Conservation (phyloP, 768 basidiomycete species). For the Rhodotorula toruloides region DNA sequence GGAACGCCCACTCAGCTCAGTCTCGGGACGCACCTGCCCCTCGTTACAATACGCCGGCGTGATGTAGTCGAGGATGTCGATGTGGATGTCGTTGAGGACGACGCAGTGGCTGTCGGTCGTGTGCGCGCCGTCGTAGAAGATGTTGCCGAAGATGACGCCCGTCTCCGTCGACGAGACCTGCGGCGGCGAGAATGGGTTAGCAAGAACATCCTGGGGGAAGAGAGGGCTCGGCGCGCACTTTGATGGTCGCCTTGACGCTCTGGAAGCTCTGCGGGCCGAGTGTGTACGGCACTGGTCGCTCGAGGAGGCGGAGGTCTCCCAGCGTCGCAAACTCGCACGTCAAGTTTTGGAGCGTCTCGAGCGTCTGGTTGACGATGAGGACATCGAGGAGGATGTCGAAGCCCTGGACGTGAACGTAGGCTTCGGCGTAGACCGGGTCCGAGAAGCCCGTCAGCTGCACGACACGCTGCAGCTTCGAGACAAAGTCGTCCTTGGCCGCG, state of each 20-base stretch:
- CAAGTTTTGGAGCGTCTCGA: slow-evolving; percentile 89
- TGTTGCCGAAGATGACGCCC: slow-evolving; percentile 96
- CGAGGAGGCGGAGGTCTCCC: slow-evolving; percentile 93
- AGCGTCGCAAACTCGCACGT: slow-evolving; percentile 96
- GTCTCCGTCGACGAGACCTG: slow-evolving; percentile 90
- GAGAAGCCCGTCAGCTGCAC: slow-evolving; percentile 67
- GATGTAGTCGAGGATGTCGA: slow-evolving; percentile 98
- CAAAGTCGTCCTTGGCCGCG: slow-evolving; percentile 53
- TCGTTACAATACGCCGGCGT: slow-evolving; percentile 94
- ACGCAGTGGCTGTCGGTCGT: slow-evolving; percentile 59
- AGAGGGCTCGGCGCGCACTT: slow-evolving; percentile 55
- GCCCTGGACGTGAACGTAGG: slow-evolving; percentile 93
- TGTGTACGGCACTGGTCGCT: slow-evolving; percentile 87
- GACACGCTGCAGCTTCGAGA: slow-evolving; percentile 38
- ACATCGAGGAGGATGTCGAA: slow-evolving; percentile 96
- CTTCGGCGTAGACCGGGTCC: slow-evolving; percentile 96
- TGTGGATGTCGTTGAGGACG: slow-evolving; percentile 92
- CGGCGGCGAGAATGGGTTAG: no score
- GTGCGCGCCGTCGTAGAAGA: slow-evolving; percentile 89
- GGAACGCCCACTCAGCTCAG: not conserved
- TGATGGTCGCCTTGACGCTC: slow-evolving; percentile 96
- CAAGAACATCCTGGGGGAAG: not conserved
- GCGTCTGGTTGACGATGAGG: slow-evolving; percentile 89
- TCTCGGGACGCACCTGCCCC: slow-evolving; percentile 61
- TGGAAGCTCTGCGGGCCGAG: slow-evolving; percentile 96